Conservation (phyloP, 768 basidiomycete species). For the Mycena maculata region DNA sequence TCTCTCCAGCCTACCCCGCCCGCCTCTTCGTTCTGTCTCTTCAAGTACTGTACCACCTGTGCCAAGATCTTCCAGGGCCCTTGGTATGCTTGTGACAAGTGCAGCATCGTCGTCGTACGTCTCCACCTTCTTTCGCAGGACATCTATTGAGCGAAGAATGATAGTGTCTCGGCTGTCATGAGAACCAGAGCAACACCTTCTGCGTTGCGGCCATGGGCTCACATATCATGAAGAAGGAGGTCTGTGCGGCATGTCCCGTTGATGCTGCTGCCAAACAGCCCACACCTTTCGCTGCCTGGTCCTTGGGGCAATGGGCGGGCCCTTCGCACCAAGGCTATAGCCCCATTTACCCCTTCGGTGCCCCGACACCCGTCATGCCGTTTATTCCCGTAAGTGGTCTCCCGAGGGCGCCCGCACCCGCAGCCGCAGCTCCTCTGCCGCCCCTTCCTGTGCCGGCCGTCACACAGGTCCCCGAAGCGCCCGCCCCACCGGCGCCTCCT, state of each 20-base stretch:
- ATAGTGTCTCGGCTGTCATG: conserved; percentile 51
- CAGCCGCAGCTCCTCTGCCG: conserved; percentile 24
- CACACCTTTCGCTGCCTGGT: not conserved
- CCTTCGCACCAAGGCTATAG: conserved; percentile 25
- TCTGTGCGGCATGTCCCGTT: conserved; percentile 33
- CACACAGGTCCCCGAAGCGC: conserved; percentile 20
- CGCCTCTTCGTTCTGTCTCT: conserved; percentile 37
- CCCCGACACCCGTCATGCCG: conserved; percentile 21
- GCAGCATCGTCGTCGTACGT: conserved; percentile 49
- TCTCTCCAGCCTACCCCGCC: conserved; percentile 28
- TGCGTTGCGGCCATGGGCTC: conserved; percentile 45
- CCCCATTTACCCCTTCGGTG: conserved; percentile 30
- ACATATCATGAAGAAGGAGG: conserved; percentile 44
- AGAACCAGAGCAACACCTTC: conserved; percentile 34
- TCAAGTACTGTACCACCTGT: conserved; percentile 50
- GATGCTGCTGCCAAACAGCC: not conserved
- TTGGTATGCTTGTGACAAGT: conserved; percentile 52
- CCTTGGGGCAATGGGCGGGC: conserved; percentile 17
- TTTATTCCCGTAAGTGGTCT: conserved; percentile 22
- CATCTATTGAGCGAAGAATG: conserved; percentile 1
- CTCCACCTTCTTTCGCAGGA: not conserved
- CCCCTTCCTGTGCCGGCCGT: conserved; percentile 41
- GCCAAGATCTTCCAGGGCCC: conserved; percentile 43
- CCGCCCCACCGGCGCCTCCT: conserved; percentile 42
- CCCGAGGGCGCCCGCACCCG: conserved; percentile 10